Percentiles rank a stretch among this genome's conserved stretches.
phyloP scores from a whole-genome alignment of 768 basidiomycete genomes.

The Lentinula guzmanii region DNA sequence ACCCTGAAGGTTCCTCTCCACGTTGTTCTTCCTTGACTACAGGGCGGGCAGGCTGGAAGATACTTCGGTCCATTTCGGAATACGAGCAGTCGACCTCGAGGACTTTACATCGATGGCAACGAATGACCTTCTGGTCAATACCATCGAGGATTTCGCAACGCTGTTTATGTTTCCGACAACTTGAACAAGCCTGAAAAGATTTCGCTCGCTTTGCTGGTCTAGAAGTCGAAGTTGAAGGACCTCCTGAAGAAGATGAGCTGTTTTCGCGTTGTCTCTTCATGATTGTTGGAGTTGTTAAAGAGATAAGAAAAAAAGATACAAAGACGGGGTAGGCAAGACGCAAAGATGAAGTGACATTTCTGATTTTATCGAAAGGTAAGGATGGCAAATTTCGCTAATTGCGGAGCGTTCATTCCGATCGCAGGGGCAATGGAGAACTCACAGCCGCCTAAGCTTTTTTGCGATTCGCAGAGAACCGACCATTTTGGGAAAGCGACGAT shows the following conservation, averaged over 20 bases:
- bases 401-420: background rate
- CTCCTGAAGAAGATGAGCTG: background rate
- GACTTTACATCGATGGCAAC: constrained; percentile 36
- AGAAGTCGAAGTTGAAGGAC: background rate
- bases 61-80: constrained; percentile 18
- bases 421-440: background rate
- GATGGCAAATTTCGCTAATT: background rate
- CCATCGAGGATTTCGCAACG: constrained; percentile 37
- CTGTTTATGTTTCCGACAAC: constrained; percentile 37
- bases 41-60: background rate
- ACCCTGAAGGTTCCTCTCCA: background rate
- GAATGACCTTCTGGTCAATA: constrained; percentile 19
- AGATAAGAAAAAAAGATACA: background rate
- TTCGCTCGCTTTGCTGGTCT: constrained; percentile 24
- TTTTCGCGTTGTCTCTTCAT: background rate
- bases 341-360: background rate
- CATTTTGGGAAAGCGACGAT: background rate
- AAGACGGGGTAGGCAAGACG: background rate
- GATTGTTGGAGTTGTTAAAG: background rate
- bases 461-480: background rate
- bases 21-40: background rate
- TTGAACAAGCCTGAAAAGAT: constrained; percentile 31
- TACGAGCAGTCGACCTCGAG: constrained; percentile 36
- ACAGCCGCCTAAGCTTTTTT: background rate
- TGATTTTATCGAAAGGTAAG: background rate